These are phyloP conservation scores for Nakazawaea populi DNA, from an alignment of 805 yeast genomes.

Conservation along the genomic window DNA sequence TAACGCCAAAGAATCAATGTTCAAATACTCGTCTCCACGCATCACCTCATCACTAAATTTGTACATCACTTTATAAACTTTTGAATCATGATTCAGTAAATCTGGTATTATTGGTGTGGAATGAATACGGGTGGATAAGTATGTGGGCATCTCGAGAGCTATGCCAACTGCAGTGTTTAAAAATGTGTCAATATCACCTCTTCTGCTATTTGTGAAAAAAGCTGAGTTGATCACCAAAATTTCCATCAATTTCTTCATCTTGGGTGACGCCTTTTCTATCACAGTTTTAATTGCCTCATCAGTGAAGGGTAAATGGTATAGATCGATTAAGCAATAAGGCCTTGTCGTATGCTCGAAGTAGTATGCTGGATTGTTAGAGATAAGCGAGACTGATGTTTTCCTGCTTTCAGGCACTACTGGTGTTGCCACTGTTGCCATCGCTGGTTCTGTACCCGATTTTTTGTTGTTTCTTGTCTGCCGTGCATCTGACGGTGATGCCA, in stretches of 20 bases:
- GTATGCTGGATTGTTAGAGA: slow-evolving; percentile 3
- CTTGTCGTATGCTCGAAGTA: slow-evolving; percentile 1
- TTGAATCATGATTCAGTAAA: background rate
- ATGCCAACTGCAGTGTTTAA: background rate
- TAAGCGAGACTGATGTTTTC: background rate
- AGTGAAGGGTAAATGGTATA: background rate
- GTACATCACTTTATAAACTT: background rate
- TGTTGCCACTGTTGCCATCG: background rate
- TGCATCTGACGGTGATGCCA: too few species aligned
- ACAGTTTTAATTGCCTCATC: background rate
- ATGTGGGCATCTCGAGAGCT: background rate
- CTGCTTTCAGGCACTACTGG: background rate
- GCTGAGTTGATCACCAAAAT: background rate
- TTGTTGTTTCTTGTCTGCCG: too few species aligned
- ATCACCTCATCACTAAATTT: background rate
- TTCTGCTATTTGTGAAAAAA: background rate
- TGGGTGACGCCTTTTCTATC: slow-evolving; percentile 3
- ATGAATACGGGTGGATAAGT: background rate
- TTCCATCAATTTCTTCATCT: slow-evolving; percentile 2
- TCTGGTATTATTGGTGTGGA: background rate
- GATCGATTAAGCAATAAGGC: background rate
- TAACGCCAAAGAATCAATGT: slow-evolving; percentile 3
- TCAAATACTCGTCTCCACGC: background rate
- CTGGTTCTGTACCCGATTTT: background rate
- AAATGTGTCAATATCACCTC: background rate